A percentile compares a stretch with the other conserved stretches of the same genome.
These are phyloP conservation scores for Viridothelium virens DNA, from an alignment of 495 filamentous ascomycete species.

Conservation along the genomic window DNA sequence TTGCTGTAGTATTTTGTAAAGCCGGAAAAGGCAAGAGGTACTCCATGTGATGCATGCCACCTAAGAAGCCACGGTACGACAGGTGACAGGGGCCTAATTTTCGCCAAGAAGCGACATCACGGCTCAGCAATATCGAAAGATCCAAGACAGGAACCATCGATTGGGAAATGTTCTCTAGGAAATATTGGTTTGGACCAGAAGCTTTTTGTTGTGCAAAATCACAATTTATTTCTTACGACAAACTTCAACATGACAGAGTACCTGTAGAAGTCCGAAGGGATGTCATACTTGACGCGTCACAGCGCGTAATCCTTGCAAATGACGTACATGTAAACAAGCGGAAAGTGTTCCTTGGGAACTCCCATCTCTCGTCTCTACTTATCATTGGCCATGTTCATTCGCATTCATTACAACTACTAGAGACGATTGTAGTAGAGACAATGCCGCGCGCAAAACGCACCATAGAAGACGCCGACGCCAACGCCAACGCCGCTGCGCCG, in stretches of 20 bases:
- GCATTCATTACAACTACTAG: background rate
- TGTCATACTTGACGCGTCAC: background rate
- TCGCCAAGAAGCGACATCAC: too few species aligned
- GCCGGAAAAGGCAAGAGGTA: too few species aligned
- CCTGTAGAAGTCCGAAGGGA: background rate
- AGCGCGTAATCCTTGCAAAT: background rate
- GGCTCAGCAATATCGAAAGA: too few species aligned
- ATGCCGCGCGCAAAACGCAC: conserved; percentile 8
- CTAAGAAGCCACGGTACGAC: too few species aligned
- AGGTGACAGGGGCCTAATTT: too few species aligned
- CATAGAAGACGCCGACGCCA: background rate
- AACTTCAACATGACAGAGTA: too few species aligned
- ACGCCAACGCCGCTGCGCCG: conserved; percentile 10
- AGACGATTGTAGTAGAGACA: background rate
- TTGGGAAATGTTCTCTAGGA: too few species aligned
- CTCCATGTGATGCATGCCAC: too few species aligned
- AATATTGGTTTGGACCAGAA: too few species aligned
- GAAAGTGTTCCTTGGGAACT: background rate
- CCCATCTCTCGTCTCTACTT: background rate
- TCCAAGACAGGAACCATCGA: too few species aligned
- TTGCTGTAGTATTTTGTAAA: too few species aligned
- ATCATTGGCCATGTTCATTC: background rate
- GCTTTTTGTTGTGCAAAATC: background rate
- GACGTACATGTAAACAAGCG: background rate
- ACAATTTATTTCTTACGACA: too few species aligned